phyloP scores from a whole-genome alignment of 352 stramenopile genomes.

The Globisporangium cystogenes region DNA sequence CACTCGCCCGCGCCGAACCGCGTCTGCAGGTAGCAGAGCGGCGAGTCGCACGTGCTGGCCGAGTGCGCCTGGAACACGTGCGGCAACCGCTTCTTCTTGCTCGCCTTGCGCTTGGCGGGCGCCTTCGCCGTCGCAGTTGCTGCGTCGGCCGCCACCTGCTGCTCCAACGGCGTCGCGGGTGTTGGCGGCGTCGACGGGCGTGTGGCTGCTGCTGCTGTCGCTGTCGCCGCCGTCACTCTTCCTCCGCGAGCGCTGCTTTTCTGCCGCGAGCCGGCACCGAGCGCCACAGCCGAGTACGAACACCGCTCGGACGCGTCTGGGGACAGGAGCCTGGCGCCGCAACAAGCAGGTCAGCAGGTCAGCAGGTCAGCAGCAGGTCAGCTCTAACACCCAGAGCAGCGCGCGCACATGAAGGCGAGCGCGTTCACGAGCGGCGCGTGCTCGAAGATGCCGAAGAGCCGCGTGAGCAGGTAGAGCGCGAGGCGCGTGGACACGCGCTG shows the following conservation, averaged over 20 bases:
- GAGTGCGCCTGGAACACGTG: conserved; percentile 59
- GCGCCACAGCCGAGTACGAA: conserved; percentile 52
- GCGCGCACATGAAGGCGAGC: conserved; percentile 59
- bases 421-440: conserved; percentile 82
- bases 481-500: conserved; percentile 75
- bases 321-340: conserved; percentile 37
- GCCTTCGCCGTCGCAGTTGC: conserved; percentile 3
- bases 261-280: conserved; percentile 40
- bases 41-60: conserved; percentile 39
- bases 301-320: conserved; percentile 50
- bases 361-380: background rate
- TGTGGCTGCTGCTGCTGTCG: background rate
- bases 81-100: conserved; percentile 9
- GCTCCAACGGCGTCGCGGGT: conserved; percentile 8
- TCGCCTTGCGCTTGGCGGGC: conserved; percentile 15
- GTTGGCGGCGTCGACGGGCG: background rate
- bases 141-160: conserved; percentile 8
- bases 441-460: conserved; percentile 68
- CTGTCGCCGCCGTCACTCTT: background rate
- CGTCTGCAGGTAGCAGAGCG: conserved; percentile 74
- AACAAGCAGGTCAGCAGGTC: background rate
- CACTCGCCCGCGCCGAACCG: conserved; percentile 74
- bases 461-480: conserved; percentile 70
- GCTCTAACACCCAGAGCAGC: background rate
- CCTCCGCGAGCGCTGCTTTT: conserved; percentile 5